Conservation (phyloP, 2,329 filamentous ascomycete genomes). For the Stachybotrys elegans region DNA sequence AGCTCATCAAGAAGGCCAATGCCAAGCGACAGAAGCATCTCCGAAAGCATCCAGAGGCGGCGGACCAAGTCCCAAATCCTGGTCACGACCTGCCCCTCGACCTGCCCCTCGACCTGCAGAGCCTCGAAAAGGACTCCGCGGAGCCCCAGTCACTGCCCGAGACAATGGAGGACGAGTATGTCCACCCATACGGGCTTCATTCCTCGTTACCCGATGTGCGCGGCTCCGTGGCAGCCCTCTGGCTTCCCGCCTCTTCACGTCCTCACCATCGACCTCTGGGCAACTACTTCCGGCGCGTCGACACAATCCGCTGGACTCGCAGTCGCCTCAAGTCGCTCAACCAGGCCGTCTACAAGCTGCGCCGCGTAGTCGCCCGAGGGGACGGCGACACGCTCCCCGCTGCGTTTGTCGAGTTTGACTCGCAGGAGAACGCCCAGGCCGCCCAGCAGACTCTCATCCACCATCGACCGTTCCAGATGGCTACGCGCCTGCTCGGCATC, state of each 20-base stretch:
- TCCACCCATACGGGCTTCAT: slow-evolving; percentile 30
- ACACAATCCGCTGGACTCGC: slow-evolving; percentile 89
- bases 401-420: slow-evolving; percentile 86
- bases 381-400: slow-evolving; percentile 67
- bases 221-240: slow-evolving; percentile 61
- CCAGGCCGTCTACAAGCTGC: slow-evolving; percentile 54
- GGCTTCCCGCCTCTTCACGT: slow-evolving; percentile 67
- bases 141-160: slow-evolving; percentile 1
- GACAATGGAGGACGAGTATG: slow-evolving; percentile 25
- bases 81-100: background rate
- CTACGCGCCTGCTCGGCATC: slow-evolving; percentile 78
- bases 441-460: slow-evolving; percentile 85
- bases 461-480: slow-evolving; percentile 82
- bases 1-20: slow-evolving; percentile 76
- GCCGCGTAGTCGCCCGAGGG: slow-evolving; percentile 68
- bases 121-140: slow-evolving; percentile 3
- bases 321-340: slow-evolving; percentile 37
- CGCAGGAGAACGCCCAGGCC: slow-evolving; percentile 76
- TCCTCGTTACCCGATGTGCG: slow-evolving; percentile 32
- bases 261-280: slow-evolving; percentile 66
- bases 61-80: too few species aligned
- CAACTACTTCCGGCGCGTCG: slow-evolving; percentile 79
- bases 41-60: slow-evolving; percentile 1
- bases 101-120: background rate
- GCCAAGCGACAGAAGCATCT: slow-evolving; percentile 57